Evolutionary conservation across 2,329 filamentous ascomycete species (phyloP).

Genomic region (Xylaria sp.): DNA sequence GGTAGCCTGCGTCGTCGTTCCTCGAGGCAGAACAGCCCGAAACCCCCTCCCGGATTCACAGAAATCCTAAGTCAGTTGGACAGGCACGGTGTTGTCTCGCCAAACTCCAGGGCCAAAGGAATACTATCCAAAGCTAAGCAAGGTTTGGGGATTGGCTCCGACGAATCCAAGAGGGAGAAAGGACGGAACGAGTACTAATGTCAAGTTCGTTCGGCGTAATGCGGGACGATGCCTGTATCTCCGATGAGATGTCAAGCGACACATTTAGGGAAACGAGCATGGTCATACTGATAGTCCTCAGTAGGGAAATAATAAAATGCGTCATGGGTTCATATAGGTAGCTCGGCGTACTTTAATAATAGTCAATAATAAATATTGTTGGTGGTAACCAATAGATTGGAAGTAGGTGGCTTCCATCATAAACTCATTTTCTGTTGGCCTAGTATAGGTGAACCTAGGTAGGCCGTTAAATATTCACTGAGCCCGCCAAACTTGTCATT

Average conservation of each 20-base stretch:
- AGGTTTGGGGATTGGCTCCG: slow-evolving; percentile 38
- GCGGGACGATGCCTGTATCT: slow-evolving; percentile 1
- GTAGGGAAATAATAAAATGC: neutral
- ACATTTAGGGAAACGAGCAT: neutral
- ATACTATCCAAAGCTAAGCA: slow-evolving; percentile 45
- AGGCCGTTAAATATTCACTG: no score
- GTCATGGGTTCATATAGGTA: neutral
- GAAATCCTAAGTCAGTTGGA: slow-evolving; percentile 34
- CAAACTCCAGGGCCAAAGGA: slow-evolving; percentile 41
- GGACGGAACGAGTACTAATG: slow-evolving; percentile 41
- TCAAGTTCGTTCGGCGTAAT: slow-evolving; percentile 38
- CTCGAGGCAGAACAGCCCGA: slow-evolving; percentile 23
- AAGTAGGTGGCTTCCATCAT: neutral
- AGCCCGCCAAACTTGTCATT: no score
- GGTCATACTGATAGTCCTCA: neutral
- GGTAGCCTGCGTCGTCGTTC: slow-evolving; percentile 25
- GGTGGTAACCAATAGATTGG: neutral
- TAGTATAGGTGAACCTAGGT: no score
- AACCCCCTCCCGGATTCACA: slow-evolving; percentile 29
- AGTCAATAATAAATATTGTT: neutral
- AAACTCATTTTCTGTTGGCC: neutral
- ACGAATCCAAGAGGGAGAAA: slow-evolving; percentile 43
- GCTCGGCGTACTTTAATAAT: neutral
- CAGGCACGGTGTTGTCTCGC: slow-evolving; percentile 25
- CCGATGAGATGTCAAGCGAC: neutral